These are phyloP conservation scores for Patellaria atrata DNA, from an alignment of 495 filamentous ascomycete genomes.

Conservation along the genomic window DNA sequence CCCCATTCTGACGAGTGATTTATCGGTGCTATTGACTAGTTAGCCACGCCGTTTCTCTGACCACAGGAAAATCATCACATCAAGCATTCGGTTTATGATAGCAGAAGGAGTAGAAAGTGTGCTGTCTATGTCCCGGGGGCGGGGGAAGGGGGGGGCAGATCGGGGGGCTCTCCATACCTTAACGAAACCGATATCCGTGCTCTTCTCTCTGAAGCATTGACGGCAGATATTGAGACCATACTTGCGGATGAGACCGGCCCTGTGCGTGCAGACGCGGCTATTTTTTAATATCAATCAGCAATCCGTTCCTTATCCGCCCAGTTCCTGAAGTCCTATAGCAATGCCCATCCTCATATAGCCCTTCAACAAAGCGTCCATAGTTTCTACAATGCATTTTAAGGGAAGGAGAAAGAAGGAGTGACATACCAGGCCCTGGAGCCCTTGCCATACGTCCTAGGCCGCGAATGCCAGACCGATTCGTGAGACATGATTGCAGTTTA, in stretches of 20 bases:
- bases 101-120: no score
- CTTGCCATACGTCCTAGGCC: slow-evolving; percentile 93
- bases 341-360: no score
- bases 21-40: no score
- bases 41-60: no score
- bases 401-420: neutral
- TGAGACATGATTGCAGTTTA: slow-evolving; percentile 72
- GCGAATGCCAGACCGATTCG: slow-evolving; percentile 99
- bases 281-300: no score
- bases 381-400: slow-evolving; percentile 1
- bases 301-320: slow-evolving; percentile 1
- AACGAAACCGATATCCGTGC: slow-evolving; percentile 86
- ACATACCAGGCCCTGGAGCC: slow-evolving; percentile 78
- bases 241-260: slow-evolving; percentile 93
- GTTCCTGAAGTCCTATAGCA: no score
- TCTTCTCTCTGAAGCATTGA: slow-evolving; percentile 99
- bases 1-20: no score
- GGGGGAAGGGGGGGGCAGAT: no score
- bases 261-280: slow-evolving; percentile 93
- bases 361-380: neutral
- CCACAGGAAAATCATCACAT: no score
- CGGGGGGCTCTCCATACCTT: no score
- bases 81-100: no score
- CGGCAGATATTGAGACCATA: slow-evolving; percentile 99
- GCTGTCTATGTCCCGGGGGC: no score